phyloP scores from a whole-genome alignment of 495 filamentous ascomycete species.

The Daldinia decipiens region DNA sequence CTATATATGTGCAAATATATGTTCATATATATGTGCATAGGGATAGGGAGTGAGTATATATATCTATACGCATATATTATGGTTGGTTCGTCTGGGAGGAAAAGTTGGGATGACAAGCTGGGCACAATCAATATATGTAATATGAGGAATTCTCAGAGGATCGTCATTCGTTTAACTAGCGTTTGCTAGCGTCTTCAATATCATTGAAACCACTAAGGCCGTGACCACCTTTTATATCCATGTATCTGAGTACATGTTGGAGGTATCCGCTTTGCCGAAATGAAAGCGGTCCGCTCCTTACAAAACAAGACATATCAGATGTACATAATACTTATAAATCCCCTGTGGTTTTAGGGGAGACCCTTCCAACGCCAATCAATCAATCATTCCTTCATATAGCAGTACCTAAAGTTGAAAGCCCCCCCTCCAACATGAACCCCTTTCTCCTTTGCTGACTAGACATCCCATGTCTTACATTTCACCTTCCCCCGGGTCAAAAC shows the following conservation, averaged over 20 bases:
- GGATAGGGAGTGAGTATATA: neutral
- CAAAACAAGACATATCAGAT: conserved; percentile 5
- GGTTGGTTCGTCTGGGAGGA: neutral
- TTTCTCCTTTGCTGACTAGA: conserved; percentile 41
- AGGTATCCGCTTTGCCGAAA: conserved; percentile 28
- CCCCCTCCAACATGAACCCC: conserved; percentile 16
- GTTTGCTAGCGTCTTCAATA: conserved; percentile 28
- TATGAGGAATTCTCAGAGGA: conserved; percentile 24
- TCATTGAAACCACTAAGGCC: conserved; percentile 31
- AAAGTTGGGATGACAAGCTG: conserved; percentile 1
- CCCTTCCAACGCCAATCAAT: conserved; percentile 45
- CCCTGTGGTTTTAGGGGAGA: conserved; percentile 35
- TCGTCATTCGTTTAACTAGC: conserved; percentile 41
- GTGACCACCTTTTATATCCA: conserved; percentile 11
- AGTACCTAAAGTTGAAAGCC: conserved; percentile 6
- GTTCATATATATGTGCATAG: neutral
- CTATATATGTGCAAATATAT: conserved; percentile 5
- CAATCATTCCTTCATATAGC: conserved; percentile 20
- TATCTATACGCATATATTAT: neutral
- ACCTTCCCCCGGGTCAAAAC: conserved; percentile 13
- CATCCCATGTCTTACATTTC: conserved; percentile 38
- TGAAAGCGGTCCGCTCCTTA: neutral
- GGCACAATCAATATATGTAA: neutral
- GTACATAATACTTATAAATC: conserved; percentile 24
- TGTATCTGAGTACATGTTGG: conserved; percentile 26